These are phyloP conservation scores for Hibiscus tridactylites DNA, from an alignment of 345 rosid genomes.

Conservation along the genomic window DNA sequence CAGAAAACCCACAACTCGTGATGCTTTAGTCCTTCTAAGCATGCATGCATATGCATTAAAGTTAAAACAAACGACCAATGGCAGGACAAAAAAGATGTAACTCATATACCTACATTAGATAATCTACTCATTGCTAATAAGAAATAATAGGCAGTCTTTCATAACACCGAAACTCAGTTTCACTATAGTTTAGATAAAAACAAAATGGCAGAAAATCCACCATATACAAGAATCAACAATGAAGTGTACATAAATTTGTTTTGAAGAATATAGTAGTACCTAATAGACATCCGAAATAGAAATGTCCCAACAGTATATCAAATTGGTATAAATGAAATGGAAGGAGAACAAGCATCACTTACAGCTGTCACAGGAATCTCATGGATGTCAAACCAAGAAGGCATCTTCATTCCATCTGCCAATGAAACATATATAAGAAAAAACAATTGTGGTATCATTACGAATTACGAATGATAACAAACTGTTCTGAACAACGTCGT, in stretches of 20 bases:
- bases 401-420: constrained; percentile 82
- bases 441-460: neutral
- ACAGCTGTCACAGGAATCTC: constrained; percentile 85
- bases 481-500: neutral
- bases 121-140: neutral
- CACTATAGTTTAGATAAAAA: neutral
- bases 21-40: neutral
- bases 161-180: neutral
- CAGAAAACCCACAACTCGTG: neutral
- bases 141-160: neutral
- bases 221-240: neutral
- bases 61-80: neutral
- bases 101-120: neutral
- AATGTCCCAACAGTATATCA: neutral
- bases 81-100: neutral
- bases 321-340: neutral
- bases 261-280: neutral
- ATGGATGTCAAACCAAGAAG: constrained; percentile 88
- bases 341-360: constrained; percentile 18
- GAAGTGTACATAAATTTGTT: neutral
- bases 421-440: neutral
- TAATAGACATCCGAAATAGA: neutral
- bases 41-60: neutral
- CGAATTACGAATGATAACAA: neutral
- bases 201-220: neutral